Conservation (phyloP, 2,329 filamentous ascomycete species). For the Xylaria sp. region DNA sequence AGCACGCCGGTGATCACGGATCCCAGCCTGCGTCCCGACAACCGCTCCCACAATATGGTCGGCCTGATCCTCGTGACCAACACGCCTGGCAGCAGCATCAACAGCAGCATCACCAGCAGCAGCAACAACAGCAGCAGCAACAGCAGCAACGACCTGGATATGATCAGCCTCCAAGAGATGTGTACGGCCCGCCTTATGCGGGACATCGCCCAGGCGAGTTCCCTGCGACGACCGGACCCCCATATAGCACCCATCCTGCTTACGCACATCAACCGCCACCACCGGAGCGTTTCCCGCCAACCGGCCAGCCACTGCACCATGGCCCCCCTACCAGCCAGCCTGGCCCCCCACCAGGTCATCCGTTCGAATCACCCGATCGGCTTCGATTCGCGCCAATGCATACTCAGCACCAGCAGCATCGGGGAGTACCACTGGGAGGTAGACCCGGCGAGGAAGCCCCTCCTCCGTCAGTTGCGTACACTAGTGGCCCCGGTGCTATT, state of each 20-base stretch:
- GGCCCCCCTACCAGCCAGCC: slow-evolving; percentile 46
- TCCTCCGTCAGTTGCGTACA: slow-evolving; percentile 63
- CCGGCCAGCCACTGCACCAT: slow-evolving; percentile 49
- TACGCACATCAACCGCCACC: slow-evolving; percentile 52
- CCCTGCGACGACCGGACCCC: slow-evolving; percentile 55
- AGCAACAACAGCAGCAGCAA: slow-evolving; percentile 27
- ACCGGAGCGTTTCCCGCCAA: slow-evolving; percentile 54
- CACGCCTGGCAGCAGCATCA: slow-evolving; percentile 48
- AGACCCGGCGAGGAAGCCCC: slow-evolving; percentile 60
- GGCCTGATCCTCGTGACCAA: slow-evolving; percentile 41
- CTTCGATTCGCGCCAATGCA: slow-evolving; percentile 53
- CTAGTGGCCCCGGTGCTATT: slow-evolving; percentile 54
- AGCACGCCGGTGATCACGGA: slow-evolving; percentile 59
- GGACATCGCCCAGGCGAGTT: slow-evolving; percentile 62
- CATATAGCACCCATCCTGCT: slow-evolving; percentile 52
- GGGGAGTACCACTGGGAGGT: slow-evolving; percentile 51
- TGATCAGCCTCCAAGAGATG: slow-evolving; percentile 54
- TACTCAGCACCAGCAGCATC: slow-evolving; percentile 48
- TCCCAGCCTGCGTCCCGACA: slow-evolving; percentile 52
- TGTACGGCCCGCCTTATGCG: slow-evolving; percentile 56
- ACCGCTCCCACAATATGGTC: slow-evolving; percentile 55
- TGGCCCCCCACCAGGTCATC: slow-evolving; percentile 46
- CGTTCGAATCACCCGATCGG: slow-evolving; percentile 64
- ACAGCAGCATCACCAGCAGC: not conserved
- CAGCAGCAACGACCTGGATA: slow-evolving; percentile 49